Conservation (phyloP, 2,329 filamentous ascomycete genomes). For the Setomelanomma holmii region DNA sequence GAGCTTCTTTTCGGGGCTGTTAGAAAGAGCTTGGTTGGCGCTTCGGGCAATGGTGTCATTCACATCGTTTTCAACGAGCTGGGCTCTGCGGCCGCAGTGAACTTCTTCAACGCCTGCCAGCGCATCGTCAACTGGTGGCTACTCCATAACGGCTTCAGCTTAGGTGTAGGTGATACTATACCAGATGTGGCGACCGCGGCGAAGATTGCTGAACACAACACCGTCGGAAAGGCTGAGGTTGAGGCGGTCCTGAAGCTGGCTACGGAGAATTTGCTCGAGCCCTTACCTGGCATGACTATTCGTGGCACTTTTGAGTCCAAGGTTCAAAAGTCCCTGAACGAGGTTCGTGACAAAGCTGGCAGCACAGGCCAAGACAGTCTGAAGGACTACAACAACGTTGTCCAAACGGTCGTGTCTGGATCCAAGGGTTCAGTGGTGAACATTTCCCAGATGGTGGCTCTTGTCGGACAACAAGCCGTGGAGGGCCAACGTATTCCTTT, state of each 20-base stretch:
- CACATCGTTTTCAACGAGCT: constrained; percentile 97
- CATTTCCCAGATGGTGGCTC: constrained; percentile 98
- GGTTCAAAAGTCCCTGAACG: constrained; percentile 92
- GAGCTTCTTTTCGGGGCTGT: constrained; percentile 90
- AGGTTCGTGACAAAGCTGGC: constrained; percentile 95
- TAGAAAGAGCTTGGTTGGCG: constrained; percentile 93
- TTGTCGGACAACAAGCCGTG: constrained; percentile 97
- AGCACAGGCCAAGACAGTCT: constrained; percentile 88
- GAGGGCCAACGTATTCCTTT: constrained; percentile 99
- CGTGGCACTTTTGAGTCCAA: constrained; percentile 98
- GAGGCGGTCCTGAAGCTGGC: constrained; percentile 76
- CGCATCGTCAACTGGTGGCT: constrained; percentile 97
- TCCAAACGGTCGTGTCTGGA: constrained; percentile 93
- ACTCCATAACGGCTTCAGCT: constrained; percentile 93
- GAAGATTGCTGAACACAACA: constrained; percentile 82
- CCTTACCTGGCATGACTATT: constrained; percentile 97
- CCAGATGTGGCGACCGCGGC: constrained; percentile 85
- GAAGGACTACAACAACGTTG: constrained; percentile 95
- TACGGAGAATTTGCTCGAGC: constrained; percentile 85
- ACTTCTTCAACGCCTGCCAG: constrained; percentile 95
- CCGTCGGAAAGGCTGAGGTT: constrained; percentile 82
- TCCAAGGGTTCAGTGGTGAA: constrained; percentile 99
- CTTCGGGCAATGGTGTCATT: constrained; percentile 86
- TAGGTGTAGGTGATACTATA: constrained; percentile 97
- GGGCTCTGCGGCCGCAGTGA: constrained; percentile 83